Evolutionary conservation across 2,329 filamentous ascomycete genomes (phyloP).

Genomic region (Dactylonectria estremocensis): DNA sequence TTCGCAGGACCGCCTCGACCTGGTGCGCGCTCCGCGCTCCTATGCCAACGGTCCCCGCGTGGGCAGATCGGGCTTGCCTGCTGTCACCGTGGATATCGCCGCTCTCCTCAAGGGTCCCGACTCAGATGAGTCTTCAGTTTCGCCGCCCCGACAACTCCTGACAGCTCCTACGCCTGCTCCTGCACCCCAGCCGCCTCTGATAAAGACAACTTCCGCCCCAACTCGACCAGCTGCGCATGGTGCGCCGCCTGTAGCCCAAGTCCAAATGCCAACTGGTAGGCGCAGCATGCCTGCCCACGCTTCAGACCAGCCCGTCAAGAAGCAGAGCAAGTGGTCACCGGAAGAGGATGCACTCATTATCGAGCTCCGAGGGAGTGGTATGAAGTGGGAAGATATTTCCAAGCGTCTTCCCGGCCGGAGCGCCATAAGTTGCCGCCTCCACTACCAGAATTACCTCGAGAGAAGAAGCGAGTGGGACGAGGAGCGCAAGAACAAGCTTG

Average conservation of each 20-base stretch:
- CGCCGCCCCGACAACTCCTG: constrained; percentile 55
- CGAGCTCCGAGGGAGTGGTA: constrained; percentile 87
- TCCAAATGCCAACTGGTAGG: constrained; percentile 50
- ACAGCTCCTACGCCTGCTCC: constrained; percentile 26
- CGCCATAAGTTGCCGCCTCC: constrained; percentile 92
- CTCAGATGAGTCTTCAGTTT: constrained; percentile 78
- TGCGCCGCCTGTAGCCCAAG: constrained; percentile 51
- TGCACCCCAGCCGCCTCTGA: constrained; percentile 36
- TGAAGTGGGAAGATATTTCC: constrained; percentile 99
- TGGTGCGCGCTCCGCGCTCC: constrained; percentile 48
- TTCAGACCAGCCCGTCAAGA: constrained; percentile 83
- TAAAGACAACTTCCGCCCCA: constrained; percentile 40
- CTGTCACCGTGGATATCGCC: constrained; percentile 95
- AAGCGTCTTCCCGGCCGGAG: constrained; percentile 91
- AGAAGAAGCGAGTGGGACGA: constrained; percentile 96
- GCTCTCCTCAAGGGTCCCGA: constrained; percentile 84
- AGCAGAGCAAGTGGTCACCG: constrained; percentile 96
- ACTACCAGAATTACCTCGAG: constrained; percentile 98
- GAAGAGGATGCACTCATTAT: constrained; percentile 97
- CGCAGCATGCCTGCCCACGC: constrained; percentile 63
- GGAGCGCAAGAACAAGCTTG: constrained; percentile 97
- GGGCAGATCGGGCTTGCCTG: constrained; percentile 51
- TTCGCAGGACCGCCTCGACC: constrained; percentile 48
- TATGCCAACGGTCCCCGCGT: constrained; percentile 48
- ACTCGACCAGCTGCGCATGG: constrained; percentile 46